phyloP scores from a whole-genome alignment of 179 eudicot species.

The Silene vulgaris region DNA sequence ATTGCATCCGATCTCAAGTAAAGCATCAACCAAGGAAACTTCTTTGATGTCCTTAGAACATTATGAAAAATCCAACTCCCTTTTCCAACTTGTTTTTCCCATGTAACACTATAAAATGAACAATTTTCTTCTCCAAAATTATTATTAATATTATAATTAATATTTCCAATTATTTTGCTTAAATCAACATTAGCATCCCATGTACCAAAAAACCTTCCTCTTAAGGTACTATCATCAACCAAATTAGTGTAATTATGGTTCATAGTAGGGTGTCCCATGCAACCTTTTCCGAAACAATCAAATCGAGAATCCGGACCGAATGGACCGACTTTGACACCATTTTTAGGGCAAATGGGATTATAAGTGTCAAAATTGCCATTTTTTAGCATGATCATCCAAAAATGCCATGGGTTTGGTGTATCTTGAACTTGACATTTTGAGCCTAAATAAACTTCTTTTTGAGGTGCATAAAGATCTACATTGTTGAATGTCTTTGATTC shows the following conservation, averaged over 20 bases:
- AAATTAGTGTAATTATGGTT: conserved; percentile 36
- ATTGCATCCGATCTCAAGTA: conserved; percentile 59
- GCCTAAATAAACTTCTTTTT: conserved; percentile 51
- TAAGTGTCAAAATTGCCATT: conserved; percentile 56
- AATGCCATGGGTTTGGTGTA: conserved; percentile 50
- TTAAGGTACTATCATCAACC: conserved; percentile 10
- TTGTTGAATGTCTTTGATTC: conserved; percentile 14
- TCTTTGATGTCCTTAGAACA: conserved; percentile 44
- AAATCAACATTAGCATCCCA: conserved; percentile 43
- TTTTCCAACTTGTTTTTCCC: conserved; percentile 51
- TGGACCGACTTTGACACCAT: conserved; percentile 32
- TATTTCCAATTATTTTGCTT: not conserved
- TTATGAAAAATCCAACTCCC: conserved; percentile 66
- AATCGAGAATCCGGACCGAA: conserved; percentile 29
- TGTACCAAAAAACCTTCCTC: conserved; percentile 46
- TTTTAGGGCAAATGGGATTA: conserved; percentile 40
- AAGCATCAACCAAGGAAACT: conserved; percentile 65
- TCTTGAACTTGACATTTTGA: conserved; percentile 47
- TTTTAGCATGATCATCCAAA: conserved; percentile 74
- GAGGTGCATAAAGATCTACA: conserved; percentile 42
- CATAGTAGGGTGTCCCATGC: conserved; percentile 52
- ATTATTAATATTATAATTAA: not conserved
- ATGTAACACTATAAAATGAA: conserved; percentile 45
- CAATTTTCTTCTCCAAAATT: not conserved
- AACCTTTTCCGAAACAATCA: conserved; percentile 56